These are phyloP conservation scores for Monilinia fructicola DNA, from an alignment of 2,329 filamentous ascomycete genomes.

Conservation along the genomic window DNA sequence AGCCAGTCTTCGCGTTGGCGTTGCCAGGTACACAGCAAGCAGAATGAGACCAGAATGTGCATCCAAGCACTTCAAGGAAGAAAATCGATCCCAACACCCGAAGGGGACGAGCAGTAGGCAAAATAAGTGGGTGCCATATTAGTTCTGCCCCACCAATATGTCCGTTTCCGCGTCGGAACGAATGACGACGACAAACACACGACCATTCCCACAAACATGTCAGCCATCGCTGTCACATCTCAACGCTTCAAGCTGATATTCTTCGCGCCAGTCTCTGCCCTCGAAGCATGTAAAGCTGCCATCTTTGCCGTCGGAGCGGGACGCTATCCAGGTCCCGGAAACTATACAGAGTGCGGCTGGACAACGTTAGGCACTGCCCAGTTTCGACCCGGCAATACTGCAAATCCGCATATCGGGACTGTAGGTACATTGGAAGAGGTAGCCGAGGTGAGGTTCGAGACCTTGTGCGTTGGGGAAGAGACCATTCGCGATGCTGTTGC, in stretches of 20 bases:
- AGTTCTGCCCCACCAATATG: too few species aligned
- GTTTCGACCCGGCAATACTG: conserved; percentile 60
- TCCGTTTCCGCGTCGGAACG: too few species aligned
- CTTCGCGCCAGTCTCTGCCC: conserved; percentile 47
- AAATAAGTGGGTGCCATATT: background rate
- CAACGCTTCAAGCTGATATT: conserved; percentile 47
- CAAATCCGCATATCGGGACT: conserved; percentile 63
- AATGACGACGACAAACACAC: background rate
- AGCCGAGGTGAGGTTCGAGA: conserved; percentile 62
- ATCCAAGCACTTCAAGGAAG: background rate
- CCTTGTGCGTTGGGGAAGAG: conserved; percentile 59
- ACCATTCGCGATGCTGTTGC: conserved; percentile 56
- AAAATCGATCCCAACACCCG: background rate
- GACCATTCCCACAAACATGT: background rate
- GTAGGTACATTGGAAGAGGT: conserved; percentile 57
- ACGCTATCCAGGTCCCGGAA: conserved; percentile 47
- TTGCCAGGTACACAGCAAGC: background rate
- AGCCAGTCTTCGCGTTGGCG: too few species aligned
- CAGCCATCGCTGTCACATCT: too few species aligned
- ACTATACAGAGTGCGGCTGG: conserved; percentile 57
- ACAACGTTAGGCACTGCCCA: conserved; percentile 57
- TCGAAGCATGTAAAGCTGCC: conserved; percentile 51
- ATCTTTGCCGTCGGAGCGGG: conserved; percentile 58
- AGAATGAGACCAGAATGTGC: too few species aligned
- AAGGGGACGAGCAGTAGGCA: background rate